Base-by-base conservation (phyloP, 1,284 basidiomycete species). In the Pterula multifida region DNA sequence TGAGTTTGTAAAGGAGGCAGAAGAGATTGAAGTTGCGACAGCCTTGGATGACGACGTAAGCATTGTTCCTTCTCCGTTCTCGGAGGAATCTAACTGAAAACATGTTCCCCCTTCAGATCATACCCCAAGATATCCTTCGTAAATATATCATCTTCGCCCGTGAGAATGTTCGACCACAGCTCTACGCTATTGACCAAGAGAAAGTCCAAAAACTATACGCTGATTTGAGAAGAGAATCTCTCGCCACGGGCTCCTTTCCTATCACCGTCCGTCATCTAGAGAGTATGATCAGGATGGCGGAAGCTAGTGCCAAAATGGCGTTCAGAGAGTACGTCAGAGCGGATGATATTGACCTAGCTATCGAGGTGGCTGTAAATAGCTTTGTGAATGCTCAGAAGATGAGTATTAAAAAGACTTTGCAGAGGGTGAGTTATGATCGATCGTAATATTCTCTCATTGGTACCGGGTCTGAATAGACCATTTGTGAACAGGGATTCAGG, bases 121-220 rank as follows among this genome's bases (percentile, higher is more conserved):
- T 99, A 58, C 87, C 94, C 0, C 96, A 99, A 75, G 95, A 98
- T 57, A 66, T 94, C 47, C 78, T 98, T n/a, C 82, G 90, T 53
- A 99, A 98, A 66, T 98, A 98, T 68, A 98, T 98, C 71, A 96
- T 98, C 87, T 98, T 98, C 64, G 92, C 95, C 1, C 82, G 91
- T 52, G 95, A 98, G 61, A 89, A 86, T 60, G 79, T 98, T 54
- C 76, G 79, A 52, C 96, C 96, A 1, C 94, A 97, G 66, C 73
- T 98, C 51, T 90, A 90, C 61, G 86, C 96, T 59, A 74, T 98
- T 55, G 96, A 99, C 66, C 89, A 95, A 65, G 93, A 98, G 63
- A 98, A 98, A 65, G 78, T 98, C 15, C 76, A 93, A 6, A 78
- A 84, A n/a, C 78, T 99, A 44, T 98, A 96, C 65, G 85, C 91